Evolutionary conservation across 306 rosid genomes (phyloP), one percentile per base, ranked within the genome.

Genomic region (Hippophae tibetana): DNA sequence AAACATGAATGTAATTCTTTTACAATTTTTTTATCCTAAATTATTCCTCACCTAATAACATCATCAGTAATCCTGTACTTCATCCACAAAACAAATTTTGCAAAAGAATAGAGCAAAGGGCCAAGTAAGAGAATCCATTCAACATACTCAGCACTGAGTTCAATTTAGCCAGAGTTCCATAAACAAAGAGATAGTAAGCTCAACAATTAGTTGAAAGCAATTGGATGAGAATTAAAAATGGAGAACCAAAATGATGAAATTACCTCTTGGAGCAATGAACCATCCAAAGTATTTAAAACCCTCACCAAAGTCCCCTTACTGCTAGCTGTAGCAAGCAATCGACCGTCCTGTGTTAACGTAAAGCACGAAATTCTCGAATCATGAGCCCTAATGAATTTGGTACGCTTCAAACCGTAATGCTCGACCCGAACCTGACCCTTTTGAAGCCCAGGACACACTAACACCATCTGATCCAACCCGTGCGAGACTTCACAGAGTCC

Each of bases 391-490:
- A 89, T 76, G 53, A 77, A 86, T 68, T 83, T 89, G 44, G 89
- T 86, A 72, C 87, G 72, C 80, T 79, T 83, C 1, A 89, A 69
- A 23, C 79, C 85, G 47, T 78, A 89, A 74, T 79, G 83, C 49
- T 89, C 97, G 26, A 89, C 81, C 72, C 97, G 81, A 47, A 83
- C 72, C 64, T 89, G 95, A 13, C 97, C 97, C 74, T 83, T 89
- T 65, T 83, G 89, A 66, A 89, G 68, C 2, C 97, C 97, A 3
- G 92, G 95, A 47, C 95, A 86, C 1, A 73, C 95, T 56, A 89
- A 69, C 6, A 89, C 84, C 72, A 76, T 74, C 12, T 73, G 66
- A 44, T 78, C 72, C 13, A 77, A 63, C 9, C 57, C 60, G 10
- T 81, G 85, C 3, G 92, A 86, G 43, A 86, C 82, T 43, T 86